These are phyloP conservation scores for Mycena olivaceomarginata DNA, from an alignment of 768 basidiomycete species.

Conservation along the genomic window DNA sequence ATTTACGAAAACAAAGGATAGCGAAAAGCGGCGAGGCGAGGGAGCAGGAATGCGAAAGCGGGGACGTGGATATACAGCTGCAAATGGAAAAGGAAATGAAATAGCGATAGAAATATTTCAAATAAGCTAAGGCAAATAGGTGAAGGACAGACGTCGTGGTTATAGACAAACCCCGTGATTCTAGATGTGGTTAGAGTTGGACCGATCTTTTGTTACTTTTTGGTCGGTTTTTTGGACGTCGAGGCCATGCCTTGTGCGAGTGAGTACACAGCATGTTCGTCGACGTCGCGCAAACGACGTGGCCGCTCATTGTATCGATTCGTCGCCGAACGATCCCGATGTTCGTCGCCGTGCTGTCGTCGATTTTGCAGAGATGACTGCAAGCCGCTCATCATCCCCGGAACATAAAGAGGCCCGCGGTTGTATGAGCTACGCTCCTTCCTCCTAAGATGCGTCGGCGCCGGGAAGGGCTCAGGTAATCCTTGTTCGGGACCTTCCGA, in stretches of 20 bases:
- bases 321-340: constrained; percentile 30
- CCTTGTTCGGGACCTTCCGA: constrained; percentile 86
- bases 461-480: constrained; percentile 86
- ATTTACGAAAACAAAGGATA: not conserved
- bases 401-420: constrained; percentile 82
- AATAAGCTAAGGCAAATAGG: constrained; percentile 39
- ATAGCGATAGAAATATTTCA: constrained; percentile 32
- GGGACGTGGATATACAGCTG: not conserved
- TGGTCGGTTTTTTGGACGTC: constrained; percentile 20
- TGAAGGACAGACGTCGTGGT: not conserved
- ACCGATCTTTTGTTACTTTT: constrained; percentile 21
- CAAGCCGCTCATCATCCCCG: constrained; percentile 54
- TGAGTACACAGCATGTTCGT: constrained; percentile 25
- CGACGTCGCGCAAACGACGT: constrained; percentile 39
- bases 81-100: not conserved
- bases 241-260: constrained; percentile 30
- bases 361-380: constrained; percentile 39
- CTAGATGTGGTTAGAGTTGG: not conserved
- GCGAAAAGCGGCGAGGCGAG: not conserved
- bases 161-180: not conserved
- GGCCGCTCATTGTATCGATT: constrained; percentile 38
- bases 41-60: not conserved
- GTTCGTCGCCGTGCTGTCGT: constrained; percentile 30
- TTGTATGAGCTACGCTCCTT: constrained; percentile 91
- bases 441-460: constrained; percentile 86